phyloP scores from a whole-genome alignment of 2,329 filamentous ascomycete genomes.

The Arthrobotrys pseudoclavata region DNA sequence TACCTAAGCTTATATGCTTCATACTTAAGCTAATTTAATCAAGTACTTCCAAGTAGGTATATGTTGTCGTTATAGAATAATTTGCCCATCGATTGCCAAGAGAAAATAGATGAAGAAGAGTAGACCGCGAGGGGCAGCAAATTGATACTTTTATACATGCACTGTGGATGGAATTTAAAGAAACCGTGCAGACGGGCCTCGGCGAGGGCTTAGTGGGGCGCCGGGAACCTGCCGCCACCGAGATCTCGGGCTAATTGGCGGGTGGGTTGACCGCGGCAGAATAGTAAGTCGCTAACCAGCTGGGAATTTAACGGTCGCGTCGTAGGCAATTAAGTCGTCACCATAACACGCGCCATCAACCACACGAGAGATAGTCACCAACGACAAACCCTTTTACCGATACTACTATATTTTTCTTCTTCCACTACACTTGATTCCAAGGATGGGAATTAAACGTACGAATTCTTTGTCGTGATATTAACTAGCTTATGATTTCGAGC shows the following conservation, averaged over 20 bases:
- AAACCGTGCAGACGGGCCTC: neutral
- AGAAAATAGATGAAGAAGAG: too few relatives aligned
- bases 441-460: slow-evolving; percentile 71
- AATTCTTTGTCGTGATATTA: slow-evolving; percentile 24
- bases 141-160: too few relatives aligned
- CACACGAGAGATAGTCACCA: neutral
- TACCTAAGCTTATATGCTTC: too few relatives aligned
- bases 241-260: slow-evolving; percentile 23
- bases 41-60: too few relatives aligned
- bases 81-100: too few relatives aligned
- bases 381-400: neutral
- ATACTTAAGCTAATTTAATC: too few relatives aligned
- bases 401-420: neutral
- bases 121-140: too few relatives aligned
- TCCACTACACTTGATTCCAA: too few relatives aligned
- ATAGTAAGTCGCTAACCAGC: neutral
- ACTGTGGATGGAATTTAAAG: too few relatives aligned
- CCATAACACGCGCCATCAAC: neutral
- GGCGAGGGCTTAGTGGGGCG: slow-evolving; percentile 13
- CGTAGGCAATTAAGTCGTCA: neutral
- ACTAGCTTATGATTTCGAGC: neutral
- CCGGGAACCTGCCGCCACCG: slow-evolving; percentile 27
- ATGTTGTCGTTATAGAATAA: too few relatives aligned
- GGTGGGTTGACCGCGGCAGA: slow-evolving; percentile 16
- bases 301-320: neutral